Evolutionary conservation across 2,329 filamentous ascomycete genomes (phyloP).

Genomic region (Pyrenophora seminiperda): DNA sequence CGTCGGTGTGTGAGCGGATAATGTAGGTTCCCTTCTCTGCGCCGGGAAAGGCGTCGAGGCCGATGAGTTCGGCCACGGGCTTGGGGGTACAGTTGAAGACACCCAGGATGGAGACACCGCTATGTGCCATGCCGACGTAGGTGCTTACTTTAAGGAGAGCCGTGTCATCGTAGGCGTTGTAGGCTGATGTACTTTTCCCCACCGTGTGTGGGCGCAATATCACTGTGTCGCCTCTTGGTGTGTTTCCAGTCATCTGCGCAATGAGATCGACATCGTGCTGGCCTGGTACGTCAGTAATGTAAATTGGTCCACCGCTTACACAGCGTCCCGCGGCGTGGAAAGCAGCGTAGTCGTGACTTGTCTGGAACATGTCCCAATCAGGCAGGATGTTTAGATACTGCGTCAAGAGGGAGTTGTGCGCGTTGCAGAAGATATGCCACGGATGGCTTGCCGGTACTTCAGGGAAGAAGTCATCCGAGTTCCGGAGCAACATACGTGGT

Average conservation of each 20-base stretch:
- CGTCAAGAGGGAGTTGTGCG: slow-evolving; percentile 82
- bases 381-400: slow-evolving; percentile 85
- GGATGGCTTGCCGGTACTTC: slow-evolving; percentile 78
- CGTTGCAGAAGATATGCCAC: slow-evolving; percentile 96
- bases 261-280: slow-evolving; percentile 78
- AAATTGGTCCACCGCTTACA: slow-evolving; percentile 88
- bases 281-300: slow-evolving; percentile 89
- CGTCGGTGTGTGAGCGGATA: slow-evolving; percentile 72
- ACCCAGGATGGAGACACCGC: slow-evolving; percentile 77
- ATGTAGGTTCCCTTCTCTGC: slow-evolving; percentile 68
- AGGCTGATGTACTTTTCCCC: slow-evolving; percentile 74
- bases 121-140: slow-evolving; percentile 71
- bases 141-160: slow-evolving; percentile 76
- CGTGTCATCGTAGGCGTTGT: slow-evolving; percentile 75
- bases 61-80: slow-evolving; percentile 69
- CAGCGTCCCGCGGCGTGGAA: slow-evolving; percentile 92
- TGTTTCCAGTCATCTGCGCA: slow-evolving; percentile 77
- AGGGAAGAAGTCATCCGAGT: slow-evolving; percentile 92
- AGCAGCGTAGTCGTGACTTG: slow-evolving; percentile 69
- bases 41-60: slow-evolving; percentile 75
- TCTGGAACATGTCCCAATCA: slow-evolving; percentile 81
- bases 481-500: slow-evolving; percentile 76
- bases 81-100: slow-evolving; percentile 79
- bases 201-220: slow-evolving; percentile 78
- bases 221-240: slow-evolving; percentile 72